phyloP scores from a whole-genome alignment of 1,284 basidiomycete genomes.

The Austroboletus novae-zelandiae region DNA sequence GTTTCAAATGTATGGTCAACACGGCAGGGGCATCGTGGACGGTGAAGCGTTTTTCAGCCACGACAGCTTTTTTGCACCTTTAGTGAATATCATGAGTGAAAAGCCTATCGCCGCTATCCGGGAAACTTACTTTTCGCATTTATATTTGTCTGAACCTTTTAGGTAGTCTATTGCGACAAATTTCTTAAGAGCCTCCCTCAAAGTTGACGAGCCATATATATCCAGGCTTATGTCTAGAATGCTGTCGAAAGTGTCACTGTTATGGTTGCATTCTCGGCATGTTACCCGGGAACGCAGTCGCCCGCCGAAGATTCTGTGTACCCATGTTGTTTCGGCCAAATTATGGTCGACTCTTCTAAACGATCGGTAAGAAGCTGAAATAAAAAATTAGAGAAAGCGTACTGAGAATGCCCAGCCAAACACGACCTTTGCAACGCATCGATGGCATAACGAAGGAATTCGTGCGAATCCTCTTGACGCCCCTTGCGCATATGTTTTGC shows the following conservation, averaged over 20 bases:
- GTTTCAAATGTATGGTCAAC: conserved; percentile 96
- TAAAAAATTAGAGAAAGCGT: conserved; percentile 30
- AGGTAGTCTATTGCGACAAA: conserved; percentile 85
- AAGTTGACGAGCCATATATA: conserved; percentile 60
- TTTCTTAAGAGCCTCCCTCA: conserved; percentile 78
- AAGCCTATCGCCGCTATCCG: not conserved
- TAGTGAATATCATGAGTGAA: conserved; percentile 7
- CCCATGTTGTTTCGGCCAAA: conserved; percentile 88
- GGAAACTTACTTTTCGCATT: conserved; percentile 89
- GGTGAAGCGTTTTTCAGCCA: conserved; percentile 86
- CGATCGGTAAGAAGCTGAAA: conserved; percentile 8
- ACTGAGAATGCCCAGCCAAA: conserved; percentile 72
- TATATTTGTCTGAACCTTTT: conserved; percentile 94
- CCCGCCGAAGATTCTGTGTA: conserved; percentile 94
- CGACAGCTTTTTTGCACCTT: conserved; percentile 87
- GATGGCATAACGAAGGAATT: conserved; percentile 94
- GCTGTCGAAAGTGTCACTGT: conserved; percentile 96
- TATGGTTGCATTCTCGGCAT: conserved; percentile 81
- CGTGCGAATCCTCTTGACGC: conserved; percentile 98
- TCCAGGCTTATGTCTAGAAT: conserved; percentile 93
- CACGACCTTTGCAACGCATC: conserved; percentile 90
- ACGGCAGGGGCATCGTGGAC: conserved; percentile 86
- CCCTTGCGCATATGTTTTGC: conserved; percentile 89
- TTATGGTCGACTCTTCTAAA: conserved; percentile 75
- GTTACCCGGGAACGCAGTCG: conserved; percentile 89